A percentile compares a stretch with the other conserved stretches of the same genome.
Conservation (phyloP, 805 yeast genomes). For the Candida taoyuanica region DNA sequence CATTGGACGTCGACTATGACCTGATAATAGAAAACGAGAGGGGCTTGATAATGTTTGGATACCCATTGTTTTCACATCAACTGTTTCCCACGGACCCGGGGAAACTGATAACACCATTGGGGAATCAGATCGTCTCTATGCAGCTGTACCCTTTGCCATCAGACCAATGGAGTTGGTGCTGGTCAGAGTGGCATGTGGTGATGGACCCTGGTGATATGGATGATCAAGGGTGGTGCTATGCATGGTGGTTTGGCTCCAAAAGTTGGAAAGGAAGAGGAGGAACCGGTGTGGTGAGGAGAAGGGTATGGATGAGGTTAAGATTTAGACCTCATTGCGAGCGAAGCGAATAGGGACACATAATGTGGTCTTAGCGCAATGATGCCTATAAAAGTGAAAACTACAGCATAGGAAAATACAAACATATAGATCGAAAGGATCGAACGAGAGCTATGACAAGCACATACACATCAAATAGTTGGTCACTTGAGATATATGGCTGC, state of each 20-base stretch:
- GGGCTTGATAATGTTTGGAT: constrained; percentile 48
- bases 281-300: constrained; percentile 53
- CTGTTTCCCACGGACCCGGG: constrained; percentile 47
- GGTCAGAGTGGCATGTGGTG: constrained; percentile 70
- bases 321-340: no score
- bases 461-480: no score
- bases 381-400: no score
- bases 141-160: constrained; percentile 43
- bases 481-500: no score
- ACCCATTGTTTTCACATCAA: constrained; percentile 44
- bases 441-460: no score
- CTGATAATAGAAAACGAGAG: constrained; percentile 50
- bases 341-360: no score
- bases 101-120: constrained; percentile 13
- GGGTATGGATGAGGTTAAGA: constrained; percentile 54
- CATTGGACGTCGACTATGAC: constrained; percentile 28
- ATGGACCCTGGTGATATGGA: constrained; percentile 63
- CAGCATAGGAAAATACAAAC: no score
- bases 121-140: constrained; percentile 21
- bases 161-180: constrained; percentile 59
- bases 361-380: no score
- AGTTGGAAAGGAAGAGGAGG: constrained; percentile 55
- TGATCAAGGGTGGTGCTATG: constrained; percentile 82
- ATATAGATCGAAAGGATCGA: no score
- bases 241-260: constrained; percentile 42